Evolutionary conservation across 2,329 filamentous ascomycete species (phyloP), one percentile per base, ranked within the genome.

Genomic region (Aspergillus pseudonomiae): DNA sequence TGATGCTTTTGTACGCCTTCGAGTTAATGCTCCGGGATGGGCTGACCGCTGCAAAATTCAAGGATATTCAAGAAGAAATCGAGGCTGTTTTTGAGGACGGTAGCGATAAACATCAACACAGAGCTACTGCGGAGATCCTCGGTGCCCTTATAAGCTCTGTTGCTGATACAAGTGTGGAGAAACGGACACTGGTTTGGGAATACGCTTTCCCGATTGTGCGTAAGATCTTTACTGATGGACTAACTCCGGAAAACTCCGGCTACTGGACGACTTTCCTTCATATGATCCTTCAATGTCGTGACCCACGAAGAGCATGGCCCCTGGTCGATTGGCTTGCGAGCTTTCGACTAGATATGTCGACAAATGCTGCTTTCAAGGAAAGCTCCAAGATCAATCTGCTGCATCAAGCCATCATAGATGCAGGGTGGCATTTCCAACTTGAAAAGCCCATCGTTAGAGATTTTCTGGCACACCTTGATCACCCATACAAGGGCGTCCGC

Each of bases 361-460:
- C 94, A 0, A 97, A 98, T 74, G 95, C 96, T 4, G 95, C 95
- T 0, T 99, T 99, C 85, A 99, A 99, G 77, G 96, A 99, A 77
- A 97, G 94, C 61, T 96, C 94, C 32, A 97, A 98, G 81, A 92
- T 99, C 19, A 90, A 95, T 68, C 82, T 99, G 34, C 83, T 99
- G 21, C 93, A 97, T 70, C 93, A 96, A 69, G 87, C 92, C 66
- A 91, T 99, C 63, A 89, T 89, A 52, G 93, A 97, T 71, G 87
- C 89, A 41, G 95, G 95, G 1, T 99, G 96, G 95, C 95, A 99
- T 77, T 99, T 97, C 83, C 93, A 93, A 66, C 84, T 93, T 12
- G 92, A 96, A 70, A 88, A 92, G 78, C 93, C 94, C 0, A 94
- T 99, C 57, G 82, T 97, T 7, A 84, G 96, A 39, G 89, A 99